These are phyloP conservation scores for Debaryomyces hansenii DNA, from an alignment of 805 yeast species.

Conservation along the genomic window DNA sequence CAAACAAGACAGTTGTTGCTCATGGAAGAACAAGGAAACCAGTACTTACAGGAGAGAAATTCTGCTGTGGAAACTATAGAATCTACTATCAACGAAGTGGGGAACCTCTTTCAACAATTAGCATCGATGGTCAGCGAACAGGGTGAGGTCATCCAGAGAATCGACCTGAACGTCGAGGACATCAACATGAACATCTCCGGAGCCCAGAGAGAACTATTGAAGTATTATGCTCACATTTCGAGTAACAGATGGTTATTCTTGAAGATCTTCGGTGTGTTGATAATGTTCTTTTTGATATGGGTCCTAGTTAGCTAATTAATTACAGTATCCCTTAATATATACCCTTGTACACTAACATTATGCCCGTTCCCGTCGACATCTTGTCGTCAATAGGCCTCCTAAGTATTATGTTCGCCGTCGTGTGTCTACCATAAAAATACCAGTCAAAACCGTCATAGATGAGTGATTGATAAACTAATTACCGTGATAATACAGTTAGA, in stretches of 20 bases:
- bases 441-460: too few species aligned
- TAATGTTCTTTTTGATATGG: conserved; percentile 76
- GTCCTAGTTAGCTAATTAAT: conserved; percentile 60
- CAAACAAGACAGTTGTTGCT: conserved; percentile 77
- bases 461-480: too few species aligned
- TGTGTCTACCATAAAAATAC: too few species aligned
- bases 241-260: conserved; percentile 91
- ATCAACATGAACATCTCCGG: conserved; percentile 86
- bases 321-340: too few species aligned
- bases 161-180: conserved; percentile 93
- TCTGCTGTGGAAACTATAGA: conserved; percentile 95
- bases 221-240: conserved; percentile 83
- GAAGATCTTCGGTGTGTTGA: conserved; percentile 83
- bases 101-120: conserved; percentile 87
- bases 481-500: not conserved
- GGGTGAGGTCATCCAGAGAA: conserved; percentile 92
- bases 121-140: conserved; percentile 98
- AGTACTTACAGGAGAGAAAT: conserved; percentile 79
- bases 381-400: not conserved
- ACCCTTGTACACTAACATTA: not conserved
- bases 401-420: not conserved
- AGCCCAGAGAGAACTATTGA: conserved; percentile 90
- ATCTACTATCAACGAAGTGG: conserved; percentile 95
- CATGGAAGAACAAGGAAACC: conserved; percentile 74
- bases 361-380: not conserved